phyloP scores from a whole-genome alignment of 2,329 filamentous ascomycete genomes.

The Chalara sp. region DNA sequence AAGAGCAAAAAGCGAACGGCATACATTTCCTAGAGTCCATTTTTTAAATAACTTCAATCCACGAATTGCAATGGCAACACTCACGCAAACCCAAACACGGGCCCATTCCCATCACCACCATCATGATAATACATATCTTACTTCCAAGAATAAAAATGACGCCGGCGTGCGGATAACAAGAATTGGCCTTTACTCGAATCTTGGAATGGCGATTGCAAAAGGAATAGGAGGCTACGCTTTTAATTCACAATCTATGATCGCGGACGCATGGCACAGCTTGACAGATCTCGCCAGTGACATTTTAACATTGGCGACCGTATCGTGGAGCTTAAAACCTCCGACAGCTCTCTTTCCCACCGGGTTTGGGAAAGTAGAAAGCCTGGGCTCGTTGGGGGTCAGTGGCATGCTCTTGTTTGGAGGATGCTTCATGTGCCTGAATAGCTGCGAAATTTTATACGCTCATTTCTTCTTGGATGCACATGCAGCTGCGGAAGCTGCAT shows the following conservation, averaged over 20 bases:
- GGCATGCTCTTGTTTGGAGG: conserved; percentile 84
- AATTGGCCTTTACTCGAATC: conserved; percentile 80
- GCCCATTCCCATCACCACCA: conserved; percentile 60
- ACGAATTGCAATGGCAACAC: conserved; percentile 23
- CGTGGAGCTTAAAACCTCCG: conserved; percentile 83
- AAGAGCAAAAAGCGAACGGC: too few species aligned
- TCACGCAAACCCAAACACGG: conserved; percentile 25
- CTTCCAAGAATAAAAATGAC: conserved; percentile 78
- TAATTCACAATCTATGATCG: conserved; percentile 87
- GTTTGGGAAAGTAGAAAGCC: conserved; percentile 95
- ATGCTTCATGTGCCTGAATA: conserved; percentile 83
- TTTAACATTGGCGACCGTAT: conserved; percentile 88
- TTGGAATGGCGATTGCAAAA: conserved; percentile 91
- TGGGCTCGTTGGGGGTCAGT: conserved; percentile 89
- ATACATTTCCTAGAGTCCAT: too few species aligned
- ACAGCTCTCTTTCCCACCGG: conserved; percentile 79
- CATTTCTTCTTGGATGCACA: conserved; percentile 63
- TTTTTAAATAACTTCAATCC: not conserved
- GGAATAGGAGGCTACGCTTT: conserved; percentile 89
- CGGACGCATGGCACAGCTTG: conserved; percentile 91
- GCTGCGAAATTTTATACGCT: conserved; percentile 60
- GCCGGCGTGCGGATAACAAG: conserved; percentile 90
- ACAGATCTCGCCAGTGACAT: conserved; percentile 94
- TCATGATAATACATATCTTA: conserved; percentile 79
- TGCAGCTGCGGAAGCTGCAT: conserved; percentile 44